A percentile compares a stretch with the other conserved stretches of the same genome.
Evolutionary conservation across 2,329 filamentous ascomycete species (phyloP).

Genomic region (Delphinella strobiligena): DNA sequence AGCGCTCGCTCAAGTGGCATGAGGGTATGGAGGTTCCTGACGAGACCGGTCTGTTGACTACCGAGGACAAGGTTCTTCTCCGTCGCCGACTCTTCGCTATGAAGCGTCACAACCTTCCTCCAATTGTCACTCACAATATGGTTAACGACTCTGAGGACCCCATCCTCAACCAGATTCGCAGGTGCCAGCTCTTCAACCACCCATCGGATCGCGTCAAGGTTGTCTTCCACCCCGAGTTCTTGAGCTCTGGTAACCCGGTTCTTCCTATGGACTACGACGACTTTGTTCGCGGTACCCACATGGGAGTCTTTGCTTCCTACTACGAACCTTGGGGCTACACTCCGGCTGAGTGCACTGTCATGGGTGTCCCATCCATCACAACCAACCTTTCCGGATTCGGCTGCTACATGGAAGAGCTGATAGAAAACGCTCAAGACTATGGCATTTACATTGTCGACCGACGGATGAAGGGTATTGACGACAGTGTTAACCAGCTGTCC

Average conservation of each 20-base stretch:
- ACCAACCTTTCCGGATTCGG: conserved; percentile 96
- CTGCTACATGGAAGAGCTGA: conserved; percentile 98
- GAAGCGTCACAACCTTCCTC: conserved; percentile 82
- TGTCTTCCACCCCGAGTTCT: conserved; percentile 94
- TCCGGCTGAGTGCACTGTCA: conserved; percentile 93
- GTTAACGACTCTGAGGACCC: conserved; percentile 86
- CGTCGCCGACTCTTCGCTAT: conserved; percentile 88
- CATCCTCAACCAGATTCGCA: conserved; percentile 86
- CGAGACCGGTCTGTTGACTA: conserved; percentile 89
- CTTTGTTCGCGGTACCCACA: conserved; percentile 90
- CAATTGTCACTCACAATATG: conserved; percentile 99
- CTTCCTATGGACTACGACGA: conserved; percentile 95
- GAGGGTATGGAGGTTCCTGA: conserved; percentile 89
- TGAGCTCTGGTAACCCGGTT: conserved; percentile 91
- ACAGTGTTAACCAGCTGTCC: conserved; percentile 90
- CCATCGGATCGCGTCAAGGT: conserved; percentile 92
- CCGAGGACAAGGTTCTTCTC: conserved; percentile 83
- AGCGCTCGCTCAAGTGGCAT: conserved; percentile 88
- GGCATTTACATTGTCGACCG: conserved; percentile 99
- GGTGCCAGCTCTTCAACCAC: conserved; percentile 95
- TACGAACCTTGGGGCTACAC: conserved; percentile 99
- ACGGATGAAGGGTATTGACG: conserved; percentile 87
- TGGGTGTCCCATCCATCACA: conserved; percentile 97
- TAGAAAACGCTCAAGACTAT: conserved; percentile 95
- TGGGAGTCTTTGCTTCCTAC: conserved; percentile 94